These are phyloP conservation scores for Agaricus bisporus DNA, from an alignment of 768 basidiomycete species.

Conservation along the genomic window DNA sequence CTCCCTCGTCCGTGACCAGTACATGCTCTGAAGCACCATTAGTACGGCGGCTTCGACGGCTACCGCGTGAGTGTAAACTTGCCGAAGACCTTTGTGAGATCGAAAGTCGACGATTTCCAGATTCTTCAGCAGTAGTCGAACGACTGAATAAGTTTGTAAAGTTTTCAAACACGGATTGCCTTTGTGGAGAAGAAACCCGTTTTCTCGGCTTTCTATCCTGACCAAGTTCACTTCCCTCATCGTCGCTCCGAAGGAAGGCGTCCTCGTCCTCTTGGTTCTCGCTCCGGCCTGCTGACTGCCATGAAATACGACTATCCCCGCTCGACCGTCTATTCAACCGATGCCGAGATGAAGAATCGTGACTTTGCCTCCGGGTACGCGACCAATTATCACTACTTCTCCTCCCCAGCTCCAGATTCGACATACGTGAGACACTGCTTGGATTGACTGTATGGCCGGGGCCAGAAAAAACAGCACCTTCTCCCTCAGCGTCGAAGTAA, in stretches of 20 bases:
- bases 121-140: conserved; percentile 30
- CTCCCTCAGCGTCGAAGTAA: conserved; percentile 51
- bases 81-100: conserved; percentile 53
- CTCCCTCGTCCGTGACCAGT: conserved; percentile 48
- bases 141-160: conserved; percentile 64
- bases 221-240: conserved; percentile 17
- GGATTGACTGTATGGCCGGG: conserved; percentile 67
- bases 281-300: conserved; percentile 30
- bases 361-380: conserved; percentile 43
- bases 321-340: conserved; percentile 38
- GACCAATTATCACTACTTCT: conserved; percentile 55
- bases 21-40: conserved; percentile 56
- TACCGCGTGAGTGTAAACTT: conserved; percentile 42
- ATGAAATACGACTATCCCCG: conserved; percentile 37
- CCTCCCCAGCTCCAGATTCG: conserved; percentile 47
- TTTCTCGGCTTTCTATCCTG: conserved; percentile 18
- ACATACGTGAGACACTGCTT: conserved; percentile 78
- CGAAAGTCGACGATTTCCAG: conserved; percentile 43
- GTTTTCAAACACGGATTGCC: conserved; percentile 53
- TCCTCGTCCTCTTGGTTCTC: conserved; percentile 27
- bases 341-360: conserved; percentile 32
- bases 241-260: conserved; percentile 18
- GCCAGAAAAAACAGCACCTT: conserved; percentile 72
- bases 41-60: conserved; percentile 48
- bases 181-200: conserved; percentile 30